Evolutionary conservation across 139 green algal species (phyloP).

Genomic region (Yamagishiella unicocca): DNA sequence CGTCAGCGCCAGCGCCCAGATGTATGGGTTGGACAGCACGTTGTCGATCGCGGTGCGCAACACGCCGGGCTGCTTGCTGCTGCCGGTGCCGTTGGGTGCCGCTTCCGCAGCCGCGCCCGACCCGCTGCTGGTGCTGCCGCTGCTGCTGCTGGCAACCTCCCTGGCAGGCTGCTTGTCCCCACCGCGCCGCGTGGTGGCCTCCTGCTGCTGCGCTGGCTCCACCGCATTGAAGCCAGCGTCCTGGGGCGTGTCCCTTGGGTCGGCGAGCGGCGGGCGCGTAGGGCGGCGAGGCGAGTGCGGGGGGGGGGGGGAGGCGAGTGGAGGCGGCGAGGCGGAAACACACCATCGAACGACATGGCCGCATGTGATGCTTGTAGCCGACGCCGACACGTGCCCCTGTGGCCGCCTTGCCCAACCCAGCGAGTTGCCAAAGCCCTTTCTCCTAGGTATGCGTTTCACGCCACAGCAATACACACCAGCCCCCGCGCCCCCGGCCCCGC

Average conservation of each 20-base stretch:
- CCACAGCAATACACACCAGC: too few species aligned
- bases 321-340: too few species aligned
- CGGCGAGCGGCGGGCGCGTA: background rate
- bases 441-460: too few species aligned
- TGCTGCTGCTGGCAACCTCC: background rate
- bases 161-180: background rate
- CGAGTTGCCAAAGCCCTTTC: too few species aligned
- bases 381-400: too few species aligned
- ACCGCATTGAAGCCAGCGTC: conserved; percentile 61
- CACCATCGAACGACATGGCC: too few species aligned
- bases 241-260: conserved; percentile 69
- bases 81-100: background rate
- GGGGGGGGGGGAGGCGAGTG: too few species aligned
- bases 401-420: too few species aligned
- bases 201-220: background rate
- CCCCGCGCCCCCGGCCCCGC: too few species aligned
- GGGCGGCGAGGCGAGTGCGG: too few species aligned
- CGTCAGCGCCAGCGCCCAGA: conserved; percentile 76
- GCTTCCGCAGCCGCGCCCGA: too few species aligned
- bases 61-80: conserved; percentile 5
- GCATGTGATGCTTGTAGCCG: too few species aligned
- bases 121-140: background rate
- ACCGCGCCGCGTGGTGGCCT: background rate
- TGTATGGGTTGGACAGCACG: conserved; percentile 68
- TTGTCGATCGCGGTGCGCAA: conserved; percentile 69